Conservation (phyloP, 2,329 filamentous ascomycete species). For the Immersiporthe knoxdaviesiana region DNA sequence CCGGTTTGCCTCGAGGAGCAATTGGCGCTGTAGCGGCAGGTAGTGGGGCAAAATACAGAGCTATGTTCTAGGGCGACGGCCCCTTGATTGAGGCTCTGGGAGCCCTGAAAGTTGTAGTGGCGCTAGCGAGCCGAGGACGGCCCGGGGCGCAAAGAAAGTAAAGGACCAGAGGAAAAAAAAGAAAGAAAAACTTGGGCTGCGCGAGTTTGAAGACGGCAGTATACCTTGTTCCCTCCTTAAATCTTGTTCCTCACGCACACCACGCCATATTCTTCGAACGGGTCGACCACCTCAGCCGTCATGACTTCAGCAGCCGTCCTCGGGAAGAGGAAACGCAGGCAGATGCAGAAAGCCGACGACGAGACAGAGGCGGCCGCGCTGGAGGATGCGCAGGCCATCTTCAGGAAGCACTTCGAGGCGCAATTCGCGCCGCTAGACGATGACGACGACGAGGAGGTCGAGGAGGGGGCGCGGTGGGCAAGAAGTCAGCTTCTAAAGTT, state of each 20-base stretch:
- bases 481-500: constrained; percentile 9
- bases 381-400: constrained; percentile 70
- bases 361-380: constrained; percentile 32
- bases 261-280: neutral
- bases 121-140: constrained; percentile 17
- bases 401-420: constrained; percentile 84
- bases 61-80: neutral
- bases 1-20: neutral
- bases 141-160: neutral
- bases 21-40: neutral
- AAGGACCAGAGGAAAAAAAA: neutral
- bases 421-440: constrained; percentile 74
- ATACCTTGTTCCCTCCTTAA: neutral
- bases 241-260: neutral
- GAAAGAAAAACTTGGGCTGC: neutral
- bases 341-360: constrained; percentile 14
- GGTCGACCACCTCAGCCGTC: constrained; percentile 24
- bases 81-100: constrained; percentile 2
- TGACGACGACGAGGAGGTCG: constrained; percentile 43
- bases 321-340: constrained; percentile 28
- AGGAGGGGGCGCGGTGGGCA: constrained; percentile 33
- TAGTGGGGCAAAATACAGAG: neutral
- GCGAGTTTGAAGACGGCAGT: neutral
- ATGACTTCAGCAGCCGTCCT: constrained; percentile 22
- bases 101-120: neutral